Evolutionary conservation across 2,329 filamentous ascomycete species (phyloP).

Genomic region (Madurella mycetomatis): DNA sequence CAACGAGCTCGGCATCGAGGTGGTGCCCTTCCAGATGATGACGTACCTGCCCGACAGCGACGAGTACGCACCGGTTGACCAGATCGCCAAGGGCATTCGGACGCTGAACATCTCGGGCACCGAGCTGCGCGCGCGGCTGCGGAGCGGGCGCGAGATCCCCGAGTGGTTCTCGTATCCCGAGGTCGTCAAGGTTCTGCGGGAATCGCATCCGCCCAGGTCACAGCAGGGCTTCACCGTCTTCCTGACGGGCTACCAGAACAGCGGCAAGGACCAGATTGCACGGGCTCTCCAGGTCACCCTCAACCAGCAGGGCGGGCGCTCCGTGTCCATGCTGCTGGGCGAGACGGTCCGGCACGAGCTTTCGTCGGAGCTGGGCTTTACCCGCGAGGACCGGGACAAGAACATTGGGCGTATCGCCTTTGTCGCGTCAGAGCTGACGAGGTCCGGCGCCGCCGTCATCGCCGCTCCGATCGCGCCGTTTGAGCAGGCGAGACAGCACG

Average conservation of each 20-base stretch:
- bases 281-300: slow-evolving; percentile 94
- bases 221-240: slow-evolving; percentile 98
- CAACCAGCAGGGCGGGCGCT: slow-evolving; percentile 95
- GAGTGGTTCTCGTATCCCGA: slow-evolving; percentile 99
- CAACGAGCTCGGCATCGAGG: slow-evolving; percentile 94
- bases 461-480: slow-evolving; percentile 95
- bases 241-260: slow-evolving; percentile 95
- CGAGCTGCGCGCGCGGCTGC: slow-evolving; percentile 87
- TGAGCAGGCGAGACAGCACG: slow-evolving; percentile 69
- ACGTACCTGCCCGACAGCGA: slow-evolving; percentile 96
- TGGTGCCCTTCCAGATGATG: slow-evolving; percentile 99
- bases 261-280: slow-evolving; percentile 93
- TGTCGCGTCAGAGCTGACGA: slow-evolving; percentile 90
- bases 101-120: slow-evolving; percentile 85
- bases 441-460: slow-evolving; percentile 89
- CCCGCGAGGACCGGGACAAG: slow-evolving; percentile 81
- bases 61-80: slow-evolving; percentile 90
- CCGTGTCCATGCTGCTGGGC: slow-evolving; percentile 88
- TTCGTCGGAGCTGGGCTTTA: slow-evolving; percentile 93
- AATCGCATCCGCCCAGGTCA: slow-evolving; percentile 88
- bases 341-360: slow-evolving; percentile 93
- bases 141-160: slow-evolving; percentile 89
- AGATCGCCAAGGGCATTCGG: slow-evolving; percentile 77
- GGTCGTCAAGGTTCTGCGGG: slow-evolving; percentile 91
- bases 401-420: slow-evolving; percentile 97